Evolutionary conservation across 257 asterid genomes (phyloP).

Genomic region (Solanum corneliomulleri): DNA sequence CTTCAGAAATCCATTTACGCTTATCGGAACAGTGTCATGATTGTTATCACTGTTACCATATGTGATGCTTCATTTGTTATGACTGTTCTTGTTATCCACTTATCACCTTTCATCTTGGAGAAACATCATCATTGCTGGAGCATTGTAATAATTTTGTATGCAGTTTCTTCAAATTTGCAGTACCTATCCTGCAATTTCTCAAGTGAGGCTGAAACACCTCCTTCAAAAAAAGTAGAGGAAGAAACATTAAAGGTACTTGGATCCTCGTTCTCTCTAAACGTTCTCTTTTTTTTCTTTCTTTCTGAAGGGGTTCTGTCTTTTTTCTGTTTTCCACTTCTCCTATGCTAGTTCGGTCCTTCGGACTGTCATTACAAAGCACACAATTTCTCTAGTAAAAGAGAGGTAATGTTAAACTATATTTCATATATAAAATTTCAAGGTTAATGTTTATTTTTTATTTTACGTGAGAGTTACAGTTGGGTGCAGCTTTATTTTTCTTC

Average conservation of each 20-base stretch:
- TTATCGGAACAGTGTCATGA: neutral
- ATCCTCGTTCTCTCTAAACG: neutral
- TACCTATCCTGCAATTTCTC: constrained; percentile 23
- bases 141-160: neutral
- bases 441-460: neutral
- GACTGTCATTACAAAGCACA: neutral
- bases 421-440: neutral
- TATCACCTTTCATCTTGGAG: neutral
- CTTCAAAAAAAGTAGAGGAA: constrained; percentile 51
- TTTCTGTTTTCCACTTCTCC: neutral
- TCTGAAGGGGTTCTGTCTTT: neutral
- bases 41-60: neutral
- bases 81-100: neutral
- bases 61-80: neutral
- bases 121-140: neutral
- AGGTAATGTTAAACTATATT: neutral
- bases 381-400: neutral
- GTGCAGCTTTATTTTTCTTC: neutral
- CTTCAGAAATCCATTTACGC: neutral
- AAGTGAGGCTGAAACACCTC: constrained; percentile 18
- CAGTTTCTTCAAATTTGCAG: constrained; percentile 22
- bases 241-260: constrained; percentile 39
- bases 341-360: neutral
- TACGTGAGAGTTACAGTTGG: neutral
- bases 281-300: neutral